phyloP scores from a whole-genome alignment of 2,329 filamentous ascomycete genomes.

The Sarocladium brachiariae region DNA sequence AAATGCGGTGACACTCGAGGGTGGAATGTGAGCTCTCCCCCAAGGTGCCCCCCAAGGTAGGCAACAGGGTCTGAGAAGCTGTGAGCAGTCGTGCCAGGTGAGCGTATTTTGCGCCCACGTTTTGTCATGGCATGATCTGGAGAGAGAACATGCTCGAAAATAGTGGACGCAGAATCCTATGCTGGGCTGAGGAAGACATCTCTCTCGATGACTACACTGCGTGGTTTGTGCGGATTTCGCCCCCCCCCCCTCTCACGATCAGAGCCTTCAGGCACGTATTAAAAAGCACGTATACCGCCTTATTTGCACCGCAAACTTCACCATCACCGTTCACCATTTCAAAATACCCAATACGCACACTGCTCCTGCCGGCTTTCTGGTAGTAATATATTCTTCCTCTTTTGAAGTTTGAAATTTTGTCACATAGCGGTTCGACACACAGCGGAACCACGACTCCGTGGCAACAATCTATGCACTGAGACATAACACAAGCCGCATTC shows the following conservation, averaged over 20 bases:
- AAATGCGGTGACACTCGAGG: no score
- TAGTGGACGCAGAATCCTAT: not conserved
- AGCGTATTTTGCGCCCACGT: not conserved
- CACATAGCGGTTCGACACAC: not conserved
- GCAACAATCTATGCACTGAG: slow-evolving; percentile 4
- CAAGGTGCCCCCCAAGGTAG: not conserved
- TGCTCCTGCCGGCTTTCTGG: no score
- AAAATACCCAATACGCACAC: no score
- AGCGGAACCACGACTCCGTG: not conserved
- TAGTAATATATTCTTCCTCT: no score
- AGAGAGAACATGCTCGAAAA: not conserved
- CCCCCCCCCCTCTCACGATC: slow-evolving; percentile 4
- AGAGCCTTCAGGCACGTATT: not conserved
- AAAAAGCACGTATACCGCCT: not conserved
- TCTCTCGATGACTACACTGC: not conserved
- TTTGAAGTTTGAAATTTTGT: no score
- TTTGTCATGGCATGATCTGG: not conserved
- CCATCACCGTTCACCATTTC: not conserved
- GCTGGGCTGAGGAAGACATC: not conserved
- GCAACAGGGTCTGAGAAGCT: no score
- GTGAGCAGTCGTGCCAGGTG: not conserved
- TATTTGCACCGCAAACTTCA: not conserved
- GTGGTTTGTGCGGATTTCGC: slow-evolving; percentile 12
- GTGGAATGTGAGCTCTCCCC: not conserved
- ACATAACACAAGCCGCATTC: slow-evolving; percentile 3